phyloP scores from a whole-genome alignment of 2,329 filamentous ascomycete genomes.

The Ceratocystis harringtonii region DNA sequence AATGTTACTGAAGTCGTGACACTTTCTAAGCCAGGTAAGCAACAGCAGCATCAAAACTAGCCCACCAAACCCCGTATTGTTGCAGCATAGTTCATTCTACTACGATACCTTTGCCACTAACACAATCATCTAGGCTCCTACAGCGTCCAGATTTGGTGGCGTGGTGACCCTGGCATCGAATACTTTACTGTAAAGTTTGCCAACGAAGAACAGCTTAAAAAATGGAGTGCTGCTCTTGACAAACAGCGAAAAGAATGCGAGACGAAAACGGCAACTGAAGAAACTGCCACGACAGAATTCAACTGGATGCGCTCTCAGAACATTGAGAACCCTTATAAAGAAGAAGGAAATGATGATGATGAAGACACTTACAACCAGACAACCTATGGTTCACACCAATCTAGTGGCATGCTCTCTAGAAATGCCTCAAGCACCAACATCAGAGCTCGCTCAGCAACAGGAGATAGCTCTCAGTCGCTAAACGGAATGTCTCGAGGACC shows the following conservation, averaged over 20 bases:
- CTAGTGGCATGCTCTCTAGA: conserved; percentile 32
- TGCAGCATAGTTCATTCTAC: no score
- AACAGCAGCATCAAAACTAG: no score
- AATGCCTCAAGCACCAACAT: conserved; percentile 63
- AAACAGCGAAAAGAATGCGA: conserved; percentile 52
- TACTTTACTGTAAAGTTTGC: conserved; percentile 91
- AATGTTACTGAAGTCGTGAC: conserved; percentile 94
- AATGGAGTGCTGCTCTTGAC: conserved; percentile 73
- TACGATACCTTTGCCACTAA: neutral
- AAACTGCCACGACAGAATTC: conserved; percentile 55
- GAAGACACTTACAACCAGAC: conserved; percentile 28
- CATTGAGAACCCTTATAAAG: conserved; percentile 69
- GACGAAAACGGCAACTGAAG: conserved; percentile 32
- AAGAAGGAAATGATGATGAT: conserved; percentile 49
- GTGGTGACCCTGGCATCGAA: conserved; percentile 85
- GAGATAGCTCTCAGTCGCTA: conserved; percentile 48
- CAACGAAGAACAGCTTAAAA: conserved; percentile 84
- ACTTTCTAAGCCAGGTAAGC: conserved; percentile 69
- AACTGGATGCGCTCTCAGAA: conserved; percentile 59
- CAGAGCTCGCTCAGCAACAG: conserved; percentile 60
- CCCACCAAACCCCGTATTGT: no score
- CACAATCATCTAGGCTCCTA: conserved; percentile 52
- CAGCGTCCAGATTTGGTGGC: conserved; percentile 97
- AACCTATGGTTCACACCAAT: conserved; percentile 12
- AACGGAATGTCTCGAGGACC: conserved; percentile 43